phyloP scores from a whole-genome alignment of 805 yeast genomes.

The Cephaloascus albidus region DNA sequence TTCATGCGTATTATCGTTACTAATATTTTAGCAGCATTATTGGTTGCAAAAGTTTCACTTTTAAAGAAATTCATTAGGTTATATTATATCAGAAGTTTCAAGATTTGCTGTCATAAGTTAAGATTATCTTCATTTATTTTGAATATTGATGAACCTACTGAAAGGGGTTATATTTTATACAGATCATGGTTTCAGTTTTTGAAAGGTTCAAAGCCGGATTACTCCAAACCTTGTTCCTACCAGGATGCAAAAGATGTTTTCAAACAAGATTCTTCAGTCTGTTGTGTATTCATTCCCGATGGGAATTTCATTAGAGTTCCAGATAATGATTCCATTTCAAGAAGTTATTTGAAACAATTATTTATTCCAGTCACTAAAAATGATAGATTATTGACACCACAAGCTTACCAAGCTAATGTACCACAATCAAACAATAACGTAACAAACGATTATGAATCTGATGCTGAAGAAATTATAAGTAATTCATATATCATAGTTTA shows the following conservation, averaged over 20 bases:
- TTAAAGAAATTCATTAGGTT: slow-evolving; percentile 24
- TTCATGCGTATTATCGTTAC: background rate
- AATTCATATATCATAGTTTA: slow-evolving; percentile 62
- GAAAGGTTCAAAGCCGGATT: slow-evolving; percentile 42
- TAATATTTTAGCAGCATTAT: background rate
- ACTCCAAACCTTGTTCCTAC: slow-evolving; percentile 42
- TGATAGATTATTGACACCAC: slow-evolving; percentile 48
- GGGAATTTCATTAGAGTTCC: slow-evolving; percentile 87
- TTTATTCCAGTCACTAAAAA: slow-evolving; percentile 80
- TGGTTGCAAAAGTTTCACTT: background rate
- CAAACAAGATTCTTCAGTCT: slow-evolving; percentile 24
- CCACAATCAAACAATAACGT: slow-evolving; percentile 2
- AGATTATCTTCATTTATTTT: slow-evolving; percentile 77
- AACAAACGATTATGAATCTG: slow-evolving; percentile 23
- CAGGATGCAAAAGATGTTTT: slow-evolving; percentile 35
- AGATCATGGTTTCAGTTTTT: slow-evolving; percentile 37
- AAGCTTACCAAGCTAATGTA: background rate
- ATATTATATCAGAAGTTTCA: slow-evolving; percentile 59
- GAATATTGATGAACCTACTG: slow-evolving; percentile 50
- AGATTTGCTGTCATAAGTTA: slow-evolving; percentile 41
- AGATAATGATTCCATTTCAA: slow-evolving; percentile 63
- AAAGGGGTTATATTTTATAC: slow-evolving; percentile 61
- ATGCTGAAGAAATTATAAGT: slow-evolving; percentile 15
- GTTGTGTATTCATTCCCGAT: slow-evolving; percentile 64
- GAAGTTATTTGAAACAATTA: slow-evolving; percentile 51